Conservation (phyloP, 2,329 filamentous ascomycete genomes). For the Sporothrix globosa region DNA sequence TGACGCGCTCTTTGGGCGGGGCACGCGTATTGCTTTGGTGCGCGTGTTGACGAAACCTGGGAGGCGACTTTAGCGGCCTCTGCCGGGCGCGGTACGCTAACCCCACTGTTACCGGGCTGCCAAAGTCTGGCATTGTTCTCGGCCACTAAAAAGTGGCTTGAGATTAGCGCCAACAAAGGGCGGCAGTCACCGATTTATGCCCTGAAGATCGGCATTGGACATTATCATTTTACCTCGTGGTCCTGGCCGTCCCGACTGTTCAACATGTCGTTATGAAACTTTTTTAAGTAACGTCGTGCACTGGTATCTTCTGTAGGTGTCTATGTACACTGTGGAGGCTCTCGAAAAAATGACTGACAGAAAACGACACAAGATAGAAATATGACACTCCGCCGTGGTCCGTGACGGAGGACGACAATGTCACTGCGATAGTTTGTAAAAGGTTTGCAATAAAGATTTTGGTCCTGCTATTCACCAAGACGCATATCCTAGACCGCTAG, state of each 20-base stretch:
- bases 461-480: too few species aligned
- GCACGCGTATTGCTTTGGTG: constrained; percentile 1
- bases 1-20: constrained; percentile 19
- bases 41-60: constrained; percentile 10
- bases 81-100: constrained; percentile 13
- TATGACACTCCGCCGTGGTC: too few species aligned
- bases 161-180: constrained; percentile 9
- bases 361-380: too few species aligned
- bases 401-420: too few species aligned
- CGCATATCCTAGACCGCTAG: too few species aligned
- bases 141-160: constrained; percentile 20
- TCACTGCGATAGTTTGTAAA: too few species aligned
- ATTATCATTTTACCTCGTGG: background rate
- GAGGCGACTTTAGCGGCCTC: background rate
- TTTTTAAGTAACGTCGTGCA: background rate
- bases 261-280: background rate
- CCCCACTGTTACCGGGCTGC: constrained; percentile 16
- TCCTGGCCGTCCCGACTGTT: background rate
- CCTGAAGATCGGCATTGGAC: constrained; percentile 1
- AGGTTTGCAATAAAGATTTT: too few species aligned
- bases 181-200: constrained; percentile 17
- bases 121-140: background rate
- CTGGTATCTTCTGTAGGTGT: background rate
- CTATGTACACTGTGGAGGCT: background rate
- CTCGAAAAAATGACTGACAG: background rate